Percentiles rank a stretch among this genome's conserved stretches.
phyloP scores from a whole-genome alignment of 2,329 filamentous ascomycete genomes.

The Chrysoporthe puriensis region DNA sequence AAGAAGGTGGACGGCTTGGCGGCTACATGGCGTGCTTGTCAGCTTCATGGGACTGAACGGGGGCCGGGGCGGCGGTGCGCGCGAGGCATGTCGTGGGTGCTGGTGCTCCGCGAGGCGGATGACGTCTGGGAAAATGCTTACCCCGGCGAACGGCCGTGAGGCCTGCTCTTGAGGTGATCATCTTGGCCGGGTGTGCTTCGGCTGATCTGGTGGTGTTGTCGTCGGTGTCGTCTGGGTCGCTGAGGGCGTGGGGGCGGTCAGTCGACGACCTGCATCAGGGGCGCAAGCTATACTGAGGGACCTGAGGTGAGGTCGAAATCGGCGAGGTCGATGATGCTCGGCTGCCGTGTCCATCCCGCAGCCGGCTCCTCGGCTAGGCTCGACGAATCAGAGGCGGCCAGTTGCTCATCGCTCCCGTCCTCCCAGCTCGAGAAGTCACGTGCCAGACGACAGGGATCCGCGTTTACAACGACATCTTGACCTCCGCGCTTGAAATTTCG shows the following conservation, averaged over 20 bases:
- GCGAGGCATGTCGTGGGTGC: constrained; percentile 10
- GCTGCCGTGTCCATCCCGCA: constrained; percentile 27
- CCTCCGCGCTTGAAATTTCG: constrained; percentile 19
- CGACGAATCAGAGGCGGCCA: constrained; percentile 43
- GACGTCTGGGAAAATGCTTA: constrained; percentile 39
- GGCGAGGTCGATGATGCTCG: constrained; percentile 24
- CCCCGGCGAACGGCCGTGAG: constrained; percentile 63
- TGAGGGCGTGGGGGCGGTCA: constrained; percentile 17
- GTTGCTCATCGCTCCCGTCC: constrained; percentile 26
- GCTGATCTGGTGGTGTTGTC: constrained; percentile 17
- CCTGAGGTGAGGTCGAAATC: constrained; percentile 15
- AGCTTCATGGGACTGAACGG: not conserved
- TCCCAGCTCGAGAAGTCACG: constrained; percentile 31
- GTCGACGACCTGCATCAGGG: constrained; percentile 23
- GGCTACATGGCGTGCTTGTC: constrained; percentile 33
- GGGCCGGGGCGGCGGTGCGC: not conserved
- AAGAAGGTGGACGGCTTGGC: constrained; percentile 53
- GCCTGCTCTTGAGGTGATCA: constrained; percentile 63
- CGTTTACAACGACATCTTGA: constrained; percentile 20
- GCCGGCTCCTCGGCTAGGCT: constrained; percentile 50
- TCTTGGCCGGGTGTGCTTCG: constrained; percentile 38
- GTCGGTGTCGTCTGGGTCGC: constrained; percentile 9
- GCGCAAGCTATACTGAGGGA: not conserved
- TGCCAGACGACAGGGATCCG: constrained; percentile 29
- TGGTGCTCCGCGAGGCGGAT: constrained; percentile 6